A percentile compares a stretch with the other conserved stretches of the same genome.
Conservation (phyloP, 176 grass and related monocot genomes). For the Aegilops bicornis region DNA sequence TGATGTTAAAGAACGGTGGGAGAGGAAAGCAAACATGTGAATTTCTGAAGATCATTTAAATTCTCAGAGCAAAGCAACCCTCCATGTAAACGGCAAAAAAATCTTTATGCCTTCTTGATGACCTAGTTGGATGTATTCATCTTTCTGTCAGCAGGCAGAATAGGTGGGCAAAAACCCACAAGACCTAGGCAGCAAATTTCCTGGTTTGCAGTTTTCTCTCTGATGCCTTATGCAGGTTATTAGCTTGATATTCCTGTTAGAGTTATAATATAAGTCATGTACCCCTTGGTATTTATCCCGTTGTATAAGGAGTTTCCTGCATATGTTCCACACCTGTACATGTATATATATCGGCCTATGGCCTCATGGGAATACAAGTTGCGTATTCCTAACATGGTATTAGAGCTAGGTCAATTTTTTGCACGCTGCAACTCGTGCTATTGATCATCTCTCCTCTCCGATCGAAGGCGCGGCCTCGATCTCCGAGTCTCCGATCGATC, state of each 20-base stretch:
- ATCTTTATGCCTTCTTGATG: neutral
- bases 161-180: neutral
- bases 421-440: no score
- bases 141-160: neutral
- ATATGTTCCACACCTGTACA: no score
- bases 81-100: neutral
- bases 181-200: conserved; percentile 9
- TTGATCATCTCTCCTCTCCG: no score
- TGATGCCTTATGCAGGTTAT: neutral
- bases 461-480: no score
- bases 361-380: no score
- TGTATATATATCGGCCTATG: no score
- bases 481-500: no score
- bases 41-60: neutral
- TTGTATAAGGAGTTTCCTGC: no score
- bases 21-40: conserved; percentile 59
- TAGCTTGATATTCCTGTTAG: conserved; percentile 3
- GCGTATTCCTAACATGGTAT: no score
- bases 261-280: no score
- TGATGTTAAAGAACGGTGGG: conserved; percentile 57
- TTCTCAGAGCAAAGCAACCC: neutral
- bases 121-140: neutral
- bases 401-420: no score
- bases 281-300: no score
- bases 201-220: neutral